Base-by-base conservation (phyloP, 805 yeast genomes). In the Candida tammaniensis region DNA sequence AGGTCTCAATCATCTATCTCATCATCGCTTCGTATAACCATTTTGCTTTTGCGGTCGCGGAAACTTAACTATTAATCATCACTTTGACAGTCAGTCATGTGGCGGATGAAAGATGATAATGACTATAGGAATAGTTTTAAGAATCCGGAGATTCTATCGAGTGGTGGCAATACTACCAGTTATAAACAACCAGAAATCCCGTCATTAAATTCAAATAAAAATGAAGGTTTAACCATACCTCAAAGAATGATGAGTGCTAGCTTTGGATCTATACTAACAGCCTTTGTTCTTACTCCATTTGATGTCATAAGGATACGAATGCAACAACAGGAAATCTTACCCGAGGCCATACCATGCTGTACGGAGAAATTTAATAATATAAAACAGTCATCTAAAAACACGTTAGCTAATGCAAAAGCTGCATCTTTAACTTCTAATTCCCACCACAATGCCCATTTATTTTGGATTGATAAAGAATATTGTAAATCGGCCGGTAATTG, bases 211-310 rank as follows among this genome's bases (percentile, higher is more conserved):
- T n/a, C n/a, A n/a, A n/a, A n/a, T n/a, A n/a, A n/a, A n/a, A n/a
- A n/a, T n/a, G n/a, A n/a, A n/a, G n/a, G n/a, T n/a, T 24, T 34
- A 13, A 28, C 24, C 15, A 29, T 34, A 14, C 29, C 33, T 4
- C 86, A 85, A 49, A 57, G 88, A 31, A 82, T 85, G 89, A 55
- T 80, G 21, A 80, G 89, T 47, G 93, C 94, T 0, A 79, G 87
- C 47, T 68, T 78, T 29, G 94, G 94, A 0, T 81, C 91, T 0
- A 49, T 85, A 5, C 47, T 84, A 14, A 85, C 91, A 2, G 82
- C 91, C 0, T 47, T 82, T 23, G 79, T 81, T 25, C 78, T 85
- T 21, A 85, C 93, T 1, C 94, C 94, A 1, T 76, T 85, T 57
- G 94, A 85, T 55, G 93, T 85, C 24, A 82, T 85, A 0, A 63